Evolutionary conservation across 1,284 basidiomycete genomes (phyloP), one percentile per base, ranked within the genome.

Genomic region (Cronartium quercuum): DNA sequence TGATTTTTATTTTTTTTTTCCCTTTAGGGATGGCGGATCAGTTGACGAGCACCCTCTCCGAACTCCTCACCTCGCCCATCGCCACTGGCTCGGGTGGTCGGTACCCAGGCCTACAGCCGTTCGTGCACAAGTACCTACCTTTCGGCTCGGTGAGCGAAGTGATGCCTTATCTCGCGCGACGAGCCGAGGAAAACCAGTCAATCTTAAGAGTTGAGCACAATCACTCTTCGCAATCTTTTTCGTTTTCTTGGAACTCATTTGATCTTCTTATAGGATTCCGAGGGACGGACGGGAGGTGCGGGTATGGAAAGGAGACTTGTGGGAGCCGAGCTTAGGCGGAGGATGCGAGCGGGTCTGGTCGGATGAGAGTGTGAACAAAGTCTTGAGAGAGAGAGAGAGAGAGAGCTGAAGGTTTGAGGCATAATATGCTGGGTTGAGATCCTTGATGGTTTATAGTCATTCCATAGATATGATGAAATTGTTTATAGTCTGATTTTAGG

Each of bases 21-120:
- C 9, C n/a, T 35, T 3, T 29, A 73, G 70, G 70, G 13, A 73
- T 73, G 63, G 63, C 62, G 29, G 70, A 73, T 47, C 47, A 73
- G 38, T 34, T 73, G 12, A 73, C 70, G 3, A n/a, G 35, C 40
- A 57, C 62, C 29, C 60, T 73, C 29, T 21, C 63, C 4, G 29
- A 73, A 18, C 41, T 73, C 6, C 21, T 73, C 5, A 44, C 18
- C 10, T 40, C 63, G n/a, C 44, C n/a, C 12, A 40, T 62, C 15
- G 58, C 24, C 2, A 34, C 12, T 13, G 34, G 35, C 9, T 41
- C 21, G 21, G 37, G 7, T 21, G 5, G 35, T 61, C 21, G 35
- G 12, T 4, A 34, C 18, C 9, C 9, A 6, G 42, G 64, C 6
- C n/a, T 65, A 12, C 70, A 66, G 35, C 70, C 70, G 21, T 73